Percentiles rank a stretch among this genome's conserved stretches.
Conservation (phyloP, 2,329 filamentous ascomycete genomes). For the Magnaporthales sp. region DNA sequence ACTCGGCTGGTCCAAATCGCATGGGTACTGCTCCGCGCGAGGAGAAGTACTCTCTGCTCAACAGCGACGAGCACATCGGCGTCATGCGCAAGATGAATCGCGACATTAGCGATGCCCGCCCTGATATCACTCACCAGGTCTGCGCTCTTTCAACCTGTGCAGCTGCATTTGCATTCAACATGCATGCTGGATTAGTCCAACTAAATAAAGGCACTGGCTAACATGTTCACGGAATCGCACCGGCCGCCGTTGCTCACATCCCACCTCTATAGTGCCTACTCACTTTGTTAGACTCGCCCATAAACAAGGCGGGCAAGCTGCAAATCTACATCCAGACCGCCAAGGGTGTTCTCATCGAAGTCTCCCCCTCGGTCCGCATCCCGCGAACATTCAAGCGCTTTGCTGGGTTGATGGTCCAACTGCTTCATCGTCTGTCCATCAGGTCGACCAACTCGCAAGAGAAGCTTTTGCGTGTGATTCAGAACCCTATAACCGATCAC, state of each 20-base stretch:
- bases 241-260: constrained; percentile 7
- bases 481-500: constrained; percentile 96
- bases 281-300: constrained; percentile 91
- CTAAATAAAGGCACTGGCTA: neutral
- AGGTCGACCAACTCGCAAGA: constrained; percentile 95
- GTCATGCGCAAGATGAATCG: constrained; percentile 99
- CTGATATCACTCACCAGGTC: constrained; percentile 98
- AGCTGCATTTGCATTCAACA: constrained; percentile 33
- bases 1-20: constrained; percentile 53
- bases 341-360: constrained; percentile 94
- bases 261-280: constrained; percentile 71
- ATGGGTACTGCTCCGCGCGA: constrained; percentile 58
- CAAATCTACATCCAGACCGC: constrained; percentile 99
- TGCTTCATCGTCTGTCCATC: constrained; percentile 91
- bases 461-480: constrained; percentile 94
- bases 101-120: constrained; percentile 94
- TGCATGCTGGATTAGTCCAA: constrained; percentile 24
- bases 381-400: constrained; percentile 98
- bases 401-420: constrained; percentile 95
- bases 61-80: constrained; percentile 98
- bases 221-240: neutral
- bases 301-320: constrained; percentile 96
- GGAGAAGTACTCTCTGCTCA: constrained; percentile 94
- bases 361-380: constrained; percentile 95
- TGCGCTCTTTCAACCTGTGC: constrained; percentile 10